phyloP scores from a whole-genome alignment of 805 yeast species.

The Geotrichum ghanense region DNA sequence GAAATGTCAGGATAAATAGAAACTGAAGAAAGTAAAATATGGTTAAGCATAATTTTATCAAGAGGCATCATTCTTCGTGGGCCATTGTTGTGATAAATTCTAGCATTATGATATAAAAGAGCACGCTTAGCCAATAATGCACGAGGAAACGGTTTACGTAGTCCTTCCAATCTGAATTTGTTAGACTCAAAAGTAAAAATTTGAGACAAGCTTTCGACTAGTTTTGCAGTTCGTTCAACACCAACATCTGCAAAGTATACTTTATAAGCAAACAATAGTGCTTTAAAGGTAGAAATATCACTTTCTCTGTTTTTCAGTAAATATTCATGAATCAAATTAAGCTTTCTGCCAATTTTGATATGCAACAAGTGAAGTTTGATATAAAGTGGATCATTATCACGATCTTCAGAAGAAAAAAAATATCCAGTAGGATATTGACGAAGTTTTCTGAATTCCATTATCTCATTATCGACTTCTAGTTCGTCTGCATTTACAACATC shows the following conservation, averaged over 20 bases:
- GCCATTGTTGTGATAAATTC: constrained; percentile 61
- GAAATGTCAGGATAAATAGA: constrained; percentile 66
- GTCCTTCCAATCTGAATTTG: constrained; percentile 51
- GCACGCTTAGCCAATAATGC: constrained; percentile 65
- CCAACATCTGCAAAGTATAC: constrained; percentile 80
- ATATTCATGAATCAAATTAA: constrained; percentile 45
- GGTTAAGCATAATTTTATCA: constrained; percentile 52
- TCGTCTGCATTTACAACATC: constrained; percentile 22
- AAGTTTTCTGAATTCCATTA: constrained; percentile 33
- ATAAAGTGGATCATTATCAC: constrained; percentile 35
- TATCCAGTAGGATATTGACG: constrained; percentile 56
- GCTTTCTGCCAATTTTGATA: constrained; percentile 44
- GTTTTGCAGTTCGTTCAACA: constrained; percentile 48
- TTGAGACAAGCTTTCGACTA: constrained; percentile 41
- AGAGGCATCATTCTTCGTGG: constrained; percentile 57
- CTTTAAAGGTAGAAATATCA: constrained; percentile 50
- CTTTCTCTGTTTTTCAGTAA: constrained; percentile 43
- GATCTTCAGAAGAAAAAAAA: constrained; percentile 46
- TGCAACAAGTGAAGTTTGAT: constrained; percentile 48
- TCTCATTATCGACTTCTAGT: constrained; percentile 5
- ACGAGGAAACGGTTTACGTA: constrained; percentile 64
- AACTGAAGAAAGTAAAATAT: constrained; percentile 50
- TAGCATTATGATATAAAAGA: constrained; percentile 60
- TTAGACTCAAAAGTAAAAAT: constrained; percentile 45
- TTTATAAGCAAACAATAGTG: constrained; percentile 50